A percentile compares a stretch with the other conserved stretches of the same genome.
phyloP scores from a whole-genome alignment of 257 asterid species.

The Rehmannia glutinosa region DNA sequence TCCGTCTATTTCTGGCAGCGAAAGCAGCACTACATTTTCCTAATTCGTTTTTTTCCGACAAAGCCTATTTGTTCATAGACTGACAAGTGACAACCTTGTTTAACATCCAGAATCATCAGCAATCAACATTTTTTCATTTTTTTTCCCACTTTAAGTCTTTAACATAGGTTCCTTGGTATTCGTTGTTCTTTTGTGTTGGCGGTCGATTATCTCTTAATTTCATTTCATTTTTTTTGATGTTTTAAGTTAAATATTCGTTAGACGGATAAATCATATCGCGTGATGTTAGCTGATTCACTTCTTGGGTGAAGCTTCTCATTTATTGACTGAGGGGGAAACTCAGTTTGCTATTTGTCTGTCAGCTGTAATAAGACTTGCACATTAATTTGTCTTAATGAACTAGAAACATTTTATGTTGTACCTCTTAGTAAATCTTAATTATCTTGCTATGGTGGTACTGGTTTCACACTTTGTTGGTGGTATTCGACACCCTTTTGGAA shows the following conservation, averaged over 20 bases:
- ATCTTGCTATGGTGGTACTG: too few relatives aligned
- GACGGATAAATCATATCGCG: too few relatives aligned
- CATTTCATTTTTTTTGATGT: constrained; percentile 12
- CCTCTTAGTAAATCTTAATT: too few relatives aligned
- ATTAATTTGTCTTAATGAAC: constrained; percentile 18
- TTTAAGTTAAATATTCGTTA: too few relatives aligned
- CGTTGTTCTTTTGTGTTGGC: constrained; percentile 20
- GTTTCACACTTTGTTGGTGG: too few relatives aligned
- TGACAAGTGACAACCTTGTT: constrained; percentile 23
- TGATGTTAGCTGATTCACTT: too few relatives aligned
- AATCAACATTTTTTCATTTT: constrained; percentile 21
- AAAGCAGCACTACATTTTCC: constrained; percentile 69
- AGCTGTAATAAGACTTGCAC: constrained; percentile 26
- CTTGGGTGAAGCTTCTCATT: too few relatives aligned
- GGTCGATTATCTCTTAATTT: constrained; percentile 4
- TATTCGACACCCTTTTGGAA: too few relatives aligned
- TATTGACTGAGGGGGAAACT: constrained; percentile 11
- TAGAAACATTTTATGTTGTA: constrained; percentile 10
- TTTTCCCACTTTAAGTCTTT: neutral
- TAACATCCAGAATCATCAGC: constrained; percentile 24
- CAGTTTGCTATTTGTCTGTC: constrained; percentile 22
- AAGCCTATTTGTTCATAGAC: constrained; percentile 55
- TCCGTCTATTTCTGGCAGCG: constrained; percentile 55
- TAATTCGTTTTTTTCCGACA: constrained; percentile 29
- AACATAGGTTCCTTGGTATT: constrained; percentile 21